Evolutionary conservation across 148 eudicot genomes (phyloP).

Genomic region (Selenicereus undatus): DNA sequence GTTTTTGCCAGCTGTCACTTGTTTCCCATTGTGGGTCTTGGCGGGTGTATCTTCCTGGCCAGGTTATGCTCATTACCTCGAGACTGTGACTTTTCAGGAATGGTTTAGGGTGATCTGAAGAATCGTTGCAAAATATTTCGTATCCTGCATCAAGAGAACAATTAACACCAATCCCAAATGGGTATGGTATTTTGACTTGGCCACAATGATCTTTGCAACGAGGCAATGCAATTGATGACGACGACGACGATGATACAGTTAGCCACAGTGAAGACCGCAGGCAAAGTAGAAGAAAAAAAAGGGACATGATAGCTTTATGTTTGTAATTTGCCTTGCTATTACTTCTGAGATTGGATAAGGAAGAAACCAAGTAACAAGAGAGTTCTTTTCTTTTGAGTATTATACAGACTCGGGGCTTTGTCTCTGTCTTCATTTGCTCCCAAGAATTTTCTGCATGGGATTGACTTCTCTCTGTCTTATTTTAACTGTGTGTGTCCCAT

Average conservation of each 20-base stretch:
- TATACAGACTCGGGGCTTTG: too few relatives aligned
- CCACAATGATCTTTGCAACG: constrained; percentile 3
- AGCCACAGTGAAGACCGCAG: neutral
- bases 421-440: too few relatives aligned
- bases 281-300: neutral
- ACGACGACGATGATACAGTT: neutral
- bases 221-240: neutral
- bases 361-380: neutral
- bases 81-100: neutral
- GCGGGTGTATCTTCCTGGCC: neutral
- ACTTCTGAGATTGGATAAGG: neutral
- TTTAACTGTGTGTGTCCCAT: too few relatives aligned
- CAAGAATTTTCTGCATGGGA: too few relatives aligned
- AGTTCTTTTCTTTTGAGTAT: neutral
- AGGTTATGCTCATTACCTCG: constrained; percentile 14
- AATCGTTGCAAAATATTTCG: constrained; percentile 13
- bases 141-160: neutral
- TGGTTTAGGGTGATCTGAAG: constrained; percentile 4
- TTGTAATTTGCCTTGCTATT: neutral
- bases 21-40: neutral
- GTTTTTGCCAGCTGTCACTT: too few relatives aligned
- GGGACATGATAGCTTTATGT: neutral
- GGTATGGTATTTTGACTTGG: neutral
- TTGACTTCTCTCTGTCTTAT: too few relatives aligned
- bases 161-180: neutral